Conservation (phyloP, 305 asterid genomes). For the Fraxinus baroniana region DNA sequence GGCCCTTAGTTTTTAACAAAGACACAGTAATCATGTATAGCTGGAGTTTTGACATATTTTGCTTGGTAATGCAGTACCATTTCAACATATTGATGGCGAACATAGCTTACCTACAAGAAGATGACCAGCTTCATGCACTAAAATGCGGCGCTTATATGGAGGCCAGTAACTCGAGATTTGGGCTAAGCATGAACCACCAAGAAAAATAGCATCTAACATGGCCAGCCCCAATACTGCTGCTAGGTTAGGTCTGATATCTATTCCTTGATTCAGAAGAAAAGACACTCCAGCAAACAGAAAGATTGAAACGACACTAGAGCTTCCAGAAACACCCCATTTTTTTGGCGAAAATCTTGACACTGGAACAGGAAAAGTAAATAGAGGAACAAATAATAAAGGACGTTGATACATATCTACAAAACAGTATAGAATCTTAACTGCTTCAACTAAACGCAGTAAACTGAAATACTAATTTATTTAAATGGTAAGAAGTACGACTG, state of each 20-base stretch:
- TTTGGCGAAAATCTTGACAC: conserved; percentile 88
- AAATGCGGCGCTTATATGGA: conserved; percentile 83
- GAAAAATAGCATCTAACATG: conserved; percentile 68
- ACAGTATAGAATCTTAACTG: neutral
- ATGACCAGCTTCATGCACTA: conserved; percentile 98
- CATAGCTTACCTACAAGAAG: conserved; percentile 75
- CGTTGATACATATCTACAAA: neutral
- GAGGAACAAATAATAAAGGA: conserved; percentile 12
- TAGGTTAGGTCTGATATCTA: conserved; percentile 81
- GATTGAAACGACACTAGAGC: conserved; percentile 61
- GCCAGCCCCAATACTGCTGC: conserved; percentile 72
- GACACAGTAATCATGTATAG: neutral
- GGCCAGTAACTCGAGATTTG: conserved; percentile 95
- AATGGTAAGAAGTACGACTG: neutral
- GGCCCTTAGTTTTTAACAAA: conserved; percentile 14
- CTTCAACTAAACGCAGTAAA: neutral
- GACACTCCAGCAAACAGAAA: conserved; percentile 66
- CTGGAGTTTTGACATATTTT: conserved; percentile 1
- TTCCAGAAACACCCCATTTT: conserved; percentile 95
- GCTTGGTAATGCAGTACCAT: neutral
- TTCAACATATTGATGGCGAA: conserved; percentile 2
- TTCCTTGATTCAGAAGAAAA: conserved; percentile 72
- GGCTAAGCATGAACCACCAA: conserved; percentile 90
- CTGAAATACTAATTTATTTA: conserved; percentile 3
- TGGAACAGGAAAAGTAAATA: conserved; percentile 38